Percentiles rank a stretch among this genome's conserved stretches.
Evolutionary conservation across 805 yeast species (phyloP).

Genomic region (Cyberlindnera subsufficiens): DNA sequence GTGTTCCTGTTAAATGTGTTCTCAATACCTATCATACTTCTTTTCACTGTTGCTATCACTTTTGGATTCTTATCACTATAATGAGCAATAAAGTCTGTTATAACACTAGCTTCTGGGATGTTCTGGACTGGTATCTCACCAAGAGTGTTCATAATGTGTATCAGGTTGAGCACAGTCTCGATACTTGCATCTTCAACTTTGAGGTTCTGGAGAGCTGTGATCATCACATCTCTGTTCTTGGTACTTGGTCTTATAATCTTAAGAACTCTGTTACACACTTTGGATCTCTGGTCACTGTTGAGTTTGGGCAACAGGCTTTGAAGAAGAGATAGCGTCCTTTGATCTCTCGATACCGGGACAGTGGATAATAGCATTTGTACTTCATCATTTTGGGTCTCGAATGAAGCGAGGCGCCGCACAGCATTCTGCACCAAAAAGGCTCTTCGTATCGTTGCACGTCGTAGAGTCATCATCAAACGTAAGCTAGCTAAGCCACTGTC

Average conservation of each 20-base stretch:
- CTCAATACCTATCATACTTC: not conserved
- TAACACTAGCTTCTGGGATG: not conserved
- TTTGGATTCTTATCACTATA: conserved; percentile 1
- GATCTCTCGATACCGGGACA: not conserved
- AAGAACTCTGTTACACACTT: not conserved
- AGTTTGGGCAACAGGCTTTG: not conserved
- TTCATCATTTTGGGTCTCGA: not conserved
- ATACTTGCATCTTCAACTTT: not conserved
- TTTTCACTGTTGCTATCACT: not conserved
- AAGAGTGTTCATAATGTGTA: not conserved
- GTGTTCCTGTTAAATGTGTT: conserved; percentile 1
- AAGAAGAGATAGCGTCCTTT: not conserved
- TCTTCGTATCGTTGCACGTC: no score
- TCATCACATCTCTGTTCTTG: not conserved
- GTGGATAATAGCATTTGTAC: not conserved
- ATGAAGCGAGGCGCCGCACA: no score
- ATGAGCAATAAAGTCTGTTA: not conserved
- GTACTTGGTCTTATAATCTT: not conserved
- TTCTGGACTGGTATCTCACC: not conserved
- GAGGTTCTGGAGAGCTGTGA: not conserved
- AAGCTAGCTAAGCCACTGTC: no score
- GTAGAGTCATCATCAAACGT: no score
- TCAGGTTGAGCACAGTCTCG: not conserved
- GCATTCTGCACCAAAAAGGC: no score
- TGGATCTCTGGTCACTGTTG: not conserved